These are phyloP conservation scores for Effrenium voratum DNA, from an alignment of 73 alveolate species.

Conservation along the genomic window DNA sequence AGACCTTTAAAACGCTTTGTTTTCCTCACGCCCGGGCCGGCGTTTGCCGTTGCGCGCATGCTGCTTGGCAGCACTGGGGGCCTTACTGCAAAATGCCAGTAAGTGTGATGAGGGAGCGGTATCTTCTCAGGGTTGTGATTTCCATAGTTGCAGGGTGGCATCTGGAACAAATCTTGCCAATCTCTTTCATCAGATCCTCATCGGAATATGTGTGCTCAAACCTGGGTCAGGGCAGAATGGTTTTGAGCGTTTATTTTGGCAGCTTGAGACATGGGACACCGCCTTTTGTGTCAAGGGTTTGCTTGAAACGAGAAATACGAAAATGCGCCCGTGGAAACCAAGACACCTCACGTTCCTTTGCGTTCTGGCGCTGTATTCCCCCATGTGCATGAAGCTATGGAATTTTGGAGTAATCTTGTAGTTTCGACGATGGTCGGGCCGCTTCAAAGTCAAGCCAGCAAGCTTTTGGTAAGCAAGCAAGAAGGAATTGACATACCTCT, in stretches of 20 bases:
- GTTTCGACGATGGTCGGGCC: background rate
- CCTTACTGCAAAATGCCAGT: too few species aligned
- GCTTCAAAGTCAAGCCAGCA: background rate
- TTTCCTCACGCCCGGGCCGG: too few species aligned
- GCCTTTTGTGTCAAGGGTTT: too few species aligned
- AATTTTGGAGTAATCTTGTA: slow-evolving; percentile 24
- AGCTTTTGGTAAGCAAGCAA: slow-evolving; percentile 9
- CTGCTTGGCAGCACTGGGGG: too few species aligned
- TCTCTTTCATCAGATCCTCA: background rate
- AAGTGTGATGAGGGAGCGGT: background rate
- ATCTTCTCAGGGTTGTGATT: background rate
- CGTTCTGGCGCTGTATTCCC: background rate
- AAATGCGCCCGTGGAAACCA: too few species aligned
- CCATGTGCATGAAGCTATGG: background rate
- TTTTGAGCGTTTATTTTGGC: too few species aligned
- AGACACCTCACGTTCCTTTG: background rate
- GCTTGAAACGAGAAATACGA: too few species aligned
- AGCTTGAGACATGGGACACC: too few species aligned
- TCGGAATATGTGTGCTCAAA: too few species aligned
- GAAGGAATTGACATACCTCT: background rate
- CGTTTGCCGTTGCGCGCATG: too few species aligned
- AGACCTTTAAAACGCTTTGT: too few species aligned
- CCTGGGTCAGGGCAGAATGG: too few species aligned
- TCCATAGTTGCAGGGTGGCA: slow-evolving; percentile 19
- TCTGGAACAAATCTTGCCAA: background rate